Evolutionary conservation across 2,329 filamentous ascomycete species (phyloP), one percentile per base, ranked within the genome.

Genomic region (Reticulascus tulasneorum): DNA sequence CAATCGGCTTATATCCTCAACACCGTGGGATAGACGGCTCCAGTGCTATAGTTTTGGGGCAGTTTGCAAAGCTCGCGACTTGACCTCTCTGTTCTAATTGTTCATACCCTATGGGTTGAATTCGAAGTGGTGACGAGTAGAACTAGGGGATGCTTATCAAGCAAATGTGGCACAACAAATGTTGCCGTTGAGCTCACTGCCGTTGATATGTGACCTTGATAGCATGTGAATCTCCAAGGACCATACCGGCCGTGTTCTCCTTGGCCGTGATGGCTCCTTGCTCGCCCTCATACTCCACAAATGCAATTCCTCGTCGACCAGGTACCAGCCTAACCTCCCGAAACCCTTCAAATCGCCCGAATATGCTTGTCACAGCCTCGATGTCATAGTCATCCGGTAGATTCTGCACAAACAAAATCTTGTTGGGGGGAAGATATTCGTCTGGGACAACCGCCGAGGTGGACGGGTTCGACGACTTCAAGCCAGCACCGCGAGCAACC

Each of bases 181-280:
- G 11, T 16, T 29, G 10, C 16, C 11, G 21, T 16, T 7, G 9
- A 8, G 23, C 28, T 35, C 73, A 94, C 69, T 94, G 86, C 55
- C 90, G 77, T 68, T 97, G 93, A 73, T 94, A 98, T 11, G 93
- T 96, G 47, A 98, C 90, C 67, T 93, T 94, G 61, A 98, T 87
- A 7, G 79, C 71, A 65, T 88, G 86, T 11, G 45, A 38, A 48
- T 77, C 76, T 29, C 80, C 79, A 49, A 98, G 68, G 17, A 78
- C 71, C 79, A 93, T 90, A 16, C 88, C 88, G 10, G 86, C 84
- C 21, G 88, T 94, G 46, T 84, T 88, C 71, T 97, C 91, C 73
- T 95, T 97, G 13, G 93, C 93, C 36, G 81, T 83, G 52, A 95
- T 95, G 19, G 93, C 90, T 26, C 87, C 89, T 30, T 82, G 75